Evolutionary conservation across 108 stramenopile species (phyloP).

Genomic region (Nannochloropsis salina): DNA sequence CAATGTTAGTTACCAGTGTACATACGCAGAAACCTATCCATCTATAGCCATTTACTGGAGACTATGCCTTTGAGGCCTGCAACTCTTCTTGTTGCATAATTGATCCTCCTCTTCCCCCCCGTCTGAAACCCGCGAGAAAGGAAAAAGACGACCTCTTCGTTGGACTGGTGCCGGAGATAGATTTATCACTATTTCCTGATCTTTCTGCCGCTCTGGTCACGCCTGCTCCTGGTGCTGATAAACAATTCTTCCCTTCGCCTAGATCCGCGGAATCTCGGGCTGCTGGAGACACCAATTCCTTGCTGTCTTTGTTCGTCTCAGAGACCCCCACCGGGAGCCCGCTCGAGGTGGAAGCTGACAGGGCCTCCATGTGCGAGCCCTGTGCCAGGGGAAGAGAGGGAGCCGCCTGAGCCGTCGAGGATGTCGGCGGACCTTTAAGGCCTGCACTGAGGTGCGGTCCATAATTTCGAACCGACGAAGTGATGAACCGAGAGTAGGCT

Average conservation of each 20-base stretch:
- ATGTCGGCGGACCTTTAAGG: too few species aligned
- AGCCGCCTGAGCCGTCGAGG: too few species aligned
- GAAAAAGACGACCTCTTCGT: background rate
- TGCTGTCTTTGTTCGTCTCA: background rate
- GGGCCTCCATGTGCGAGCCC: background rate
- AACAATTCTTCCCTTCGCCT: background rate
- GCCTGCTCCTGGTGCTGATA: background rate
- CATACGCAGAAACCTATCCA: too few species aligned
- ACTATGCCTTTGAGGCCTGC: too few species aligned
- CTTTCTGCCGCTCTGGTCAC: background rate
- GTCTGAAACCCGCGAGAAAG: background rate
- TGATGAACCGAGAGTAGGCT: background rate
- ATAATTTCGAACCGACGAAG: too few species aligned
- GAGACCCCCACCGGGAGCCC: background rate
- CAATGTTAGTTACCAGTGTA: too few species aligned
- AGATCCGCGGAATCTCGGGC: background rate
- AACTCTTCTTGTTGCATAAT: background rate
- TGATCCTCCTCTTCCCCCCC: background rate
- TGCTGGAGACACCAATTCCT: background rate
- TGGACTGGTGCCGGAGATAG: background rate
- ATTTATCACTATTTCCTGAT: background rate
- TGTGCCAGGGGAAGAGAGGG: too few species aligned
- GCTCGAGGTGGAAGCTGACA: background rate
- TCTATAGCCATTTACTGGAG: too few species aligned
- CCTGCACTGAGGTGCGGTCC: too few species aligned